Conservation (phyloP, 805 yeast genomes). For the Teunomyces barrocoloradensis region DNA sequence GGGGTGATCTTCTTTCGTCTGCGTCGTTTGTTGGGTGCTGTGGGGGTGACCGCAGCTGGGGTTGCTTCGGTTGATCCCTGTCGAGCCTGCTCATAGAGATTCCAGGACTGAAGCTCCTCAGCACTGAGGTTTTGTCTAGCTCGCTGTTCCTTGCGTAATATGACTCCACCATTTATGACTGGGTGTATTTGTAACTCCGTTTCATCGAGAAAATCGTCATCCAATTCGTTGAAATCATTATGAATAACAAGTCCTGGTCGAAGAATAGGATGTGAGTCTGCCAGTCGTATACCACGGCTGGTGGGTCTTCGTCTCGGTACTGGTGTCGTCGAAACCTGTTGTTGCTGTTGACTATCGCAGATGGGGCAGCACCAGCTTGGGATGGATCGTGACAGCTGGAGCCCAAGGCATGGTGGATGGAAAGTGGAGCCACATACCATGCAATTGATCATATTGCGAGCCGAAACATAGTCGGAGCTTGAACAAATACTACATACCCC, state of each 20-base stretch:
- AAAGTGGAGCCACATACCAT: slow-evolving; percentile 37
- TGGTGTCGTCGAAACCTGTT: too few relatives aligned
- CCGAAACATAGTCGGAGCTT: slow-evolving; percentile 29
- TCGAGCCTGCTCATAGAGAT: slow-evolving; percentile 30
- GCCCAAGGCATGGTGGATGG: slow-evolving; percentile 42
- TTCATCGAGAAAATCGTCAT: slow-evolving; percentile 22
- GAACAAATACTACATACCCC: slow-evolving; percentile 36
- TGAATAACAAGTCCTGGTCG: slow-evolving; percentile 21
- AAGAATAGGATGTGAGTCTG: not conserved
- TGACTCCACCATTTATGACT: slow-evolving; percentile 39
- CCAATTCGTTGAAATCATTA: slow-evolving; percentile 29
- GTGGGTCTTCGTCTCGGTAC: not conserved
- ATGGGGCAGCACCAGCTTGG: slow-evolving; percentile 49
- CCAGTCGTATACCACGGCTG: not conserved
- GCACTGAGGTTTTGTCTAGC: slow-evolving; percentile 25
- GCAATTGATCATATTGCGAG: slow-evolving; percentile 23
- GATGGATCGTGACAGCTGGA: slow-evolving; percentile 9
- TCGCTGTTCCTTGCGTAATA: slow-evolving; percentile 32
- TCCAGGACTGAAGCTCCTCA: slow-evolving; percentile 40
- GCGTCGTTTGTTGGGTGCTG: slow-evolving; percentile 10
- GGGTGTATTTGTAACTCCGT: slow-evolving; percentile 2
- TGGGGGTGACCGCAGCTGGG: not conserved
- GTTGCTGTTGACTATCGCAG: slow-evolving; percentile 44
- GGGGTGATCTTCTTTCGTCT: slow-evolving; percentile 14
- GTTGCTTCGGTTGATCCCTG: not conserved